Base-by-base conservation (phyloP, 495 filamentous ascomycete species). In the Saxophila tyrrhenica region DNA sequence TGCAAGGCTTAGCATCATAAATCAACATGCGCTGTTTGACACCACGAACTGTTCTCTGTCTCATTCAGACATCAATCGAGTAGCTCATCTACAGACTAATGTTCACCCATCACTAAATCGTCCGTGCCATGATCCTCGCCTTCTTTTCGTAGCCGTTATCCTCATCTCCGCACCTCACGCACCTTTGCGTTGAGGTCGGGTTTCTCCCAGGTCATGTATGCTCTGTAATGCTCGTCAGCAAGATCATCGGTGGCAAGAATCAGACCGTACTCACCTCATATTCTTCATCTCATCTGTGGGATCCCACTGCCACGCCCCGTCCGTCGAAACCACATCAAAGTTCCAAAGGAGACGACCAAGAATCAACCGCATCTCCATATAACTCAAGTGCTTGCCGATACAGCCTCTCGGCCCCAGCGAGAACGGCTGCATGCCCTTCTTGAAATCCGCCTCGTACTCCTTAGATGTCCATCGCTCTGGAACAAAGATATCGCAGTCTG, bases 381-480 rank as follows among this genome's bases (percentile, higher is more conserved):
- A 53, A 3, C 38, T 3, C 71, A 49, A 0, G 25, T 25, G 44
- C 23, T 46, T 39, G 8, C 75, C 75, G 1, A 77, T 52, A 50
- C 73, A 78, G 35, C 57, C 64, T 13, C 73, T 60, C 0, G 68
- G 63, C 1, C 75, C 75, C 0, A 72, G 52, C 19, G 62, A 60
- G 45, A 76, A 77, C 1, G 75, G 72, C 46, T 73, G 69, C 15
- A 71, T 50, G 2, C 64, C 66, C 9, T 72, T 66, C 47, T 77
- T 73, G 13, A 8, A 9, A 51, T 64, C 21, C 69, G 73, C 0
- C 46, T 56, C 5, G 55, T 20, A 56, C 9, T 3, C 48, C 10
- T 50, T 21, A 25, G 9, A 5, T 22, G 76, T 62, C 72, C 73
- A 77, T 25, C 74, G 67, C 29, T 76, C 73, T 9, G 74, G 74